Conservation (phyloP, 331 rosid genomes). For the Erythrophleum ivorense region DNA sequence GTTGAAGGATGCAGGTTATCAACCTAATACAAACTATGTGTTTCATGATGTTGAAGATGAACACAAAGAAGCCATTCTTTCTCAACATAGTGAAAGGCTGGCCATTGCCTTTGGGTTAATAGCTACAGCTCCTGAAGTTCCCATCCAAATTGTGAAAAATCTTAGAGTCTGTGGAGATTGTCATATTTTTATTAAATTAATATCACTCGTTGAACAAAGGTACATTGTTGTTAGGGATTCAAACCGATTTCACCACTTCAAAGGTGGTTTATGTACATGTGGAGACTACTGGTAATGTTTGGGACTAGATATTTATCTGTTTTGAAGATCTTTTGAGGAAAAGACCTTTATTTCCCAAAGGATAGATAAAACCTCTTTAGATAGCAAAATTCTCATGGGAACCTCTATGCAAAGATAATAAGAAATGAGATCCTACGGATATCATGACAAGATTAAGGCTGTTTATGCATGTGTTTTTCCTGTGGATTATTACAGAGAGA, state of each 20-base stretch:
- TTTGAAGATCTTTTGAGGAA: constrained; percentile 33
- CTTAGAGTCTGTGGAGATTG: constrained; percentile 85
- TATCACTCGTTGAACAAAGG: constrained; percentile 70
- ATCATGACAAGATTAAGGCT: constrained; percentile 2
- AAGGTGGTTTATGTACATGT: constrained; percentile 69
- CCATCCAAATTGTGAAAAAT: constrained; percentile 74
- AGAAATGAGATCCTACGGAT: constrained; percentile 18
- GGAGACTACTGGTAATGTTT: constrained; percentile 77
- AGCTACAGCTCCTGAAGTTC: constrained; percentile 59
- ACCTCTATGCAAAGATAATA: constrained; percentile 25
- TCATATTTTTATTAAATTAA: constrained; percentile 68
- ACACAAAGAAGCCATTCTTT: constrained; percentile 73
- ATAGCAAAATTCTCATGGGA: constrained; percentile 20
- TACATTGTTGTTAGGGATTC: constrained; percentile 81
- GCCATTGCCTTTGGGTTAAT: constrained; percentile 83
- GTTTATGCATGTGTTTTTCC: neutral
- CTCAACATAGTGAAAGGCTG: constrained; percentile 79
- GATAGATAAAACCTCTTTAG: constrained; percentile 23
- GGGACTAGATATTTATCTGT: neutral
- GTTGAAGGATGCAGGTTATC: constrained; percentile 71
- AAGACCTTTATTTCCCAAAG: constrained; percentile 17
- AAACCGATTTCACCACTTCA: constrained; percentile 81
- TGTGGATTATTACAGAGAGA: constrained; percentile 11
- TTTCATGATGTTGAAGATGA: constrained; percentile 85
- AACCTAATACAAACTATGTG: constrained; percentile 73